Conservation (phyloP, 164 flowering plant species). For the Echeveria elegans region DNA sequence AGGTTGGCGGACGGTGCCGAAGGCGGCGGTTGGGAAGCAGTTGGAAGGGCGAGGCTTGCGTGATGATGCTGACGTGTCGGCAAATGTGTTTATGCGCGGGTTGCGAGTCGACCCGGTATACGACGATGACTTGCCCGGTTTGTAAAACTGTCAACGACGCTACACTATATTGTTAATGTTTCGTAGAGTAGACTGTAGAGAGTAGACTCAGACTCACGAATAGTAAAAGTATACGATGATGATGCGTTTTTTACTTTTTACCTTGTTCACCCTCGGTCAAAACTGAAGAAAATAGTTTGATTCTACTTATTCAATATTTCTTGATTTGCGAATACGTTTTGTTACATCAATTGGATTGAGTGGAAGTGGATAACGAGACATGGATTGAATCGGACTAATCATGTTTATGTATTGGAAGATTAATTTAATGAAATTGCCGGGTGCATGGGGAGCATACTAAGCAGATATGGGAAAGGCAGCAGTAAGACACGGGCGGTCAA, state of each 20-base stretch:
- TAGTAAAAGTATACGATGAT: neutral
- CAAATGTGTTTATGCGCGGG: slow-evolving; percentile 48
- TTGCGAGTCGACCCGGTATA: slow-evolving; percentile 30
- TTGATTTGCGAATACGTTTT: no score
- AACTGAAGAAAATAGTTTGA: neutral
- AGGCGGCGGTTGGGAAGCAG: slow-evolving; percentile 11
- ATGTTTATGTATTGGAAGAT: neutral
- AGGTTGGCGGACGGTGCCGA: slow-evolving; percentile 16
- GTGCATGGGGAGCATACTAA: neutral
- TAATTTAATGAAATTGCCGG: neutral
- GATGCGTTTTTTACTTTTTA: neutral
- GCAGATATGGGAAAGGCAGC: neutral
- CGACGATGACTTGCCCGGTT: slow-evolving; percentile 34
- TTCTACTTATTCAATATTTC: no score
- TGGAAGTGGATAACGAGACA: neutral
- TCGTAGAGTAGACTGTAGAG: slow-evolving; percentile 4
- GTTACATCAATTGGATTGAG: neutral
- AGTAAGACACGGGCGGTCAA: neutral
- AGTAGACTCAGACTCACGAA: no score
- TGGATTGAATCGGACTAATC: neutral
- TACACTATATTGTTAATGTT: slow-evolving; percentile 41
- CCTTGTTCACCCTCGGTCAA: neutral
- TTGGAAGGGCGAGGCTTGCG: slow-evolving; percentile 33
- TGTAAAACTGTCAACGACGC: slow-evolving; percentile 39
- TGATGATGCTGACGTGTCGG: slow-evolving; percentile 59